phyloP scores from a whole-genome alignment of 495 filamentous ascomycete species.

The Astrocystis sublimbata region DNA sequence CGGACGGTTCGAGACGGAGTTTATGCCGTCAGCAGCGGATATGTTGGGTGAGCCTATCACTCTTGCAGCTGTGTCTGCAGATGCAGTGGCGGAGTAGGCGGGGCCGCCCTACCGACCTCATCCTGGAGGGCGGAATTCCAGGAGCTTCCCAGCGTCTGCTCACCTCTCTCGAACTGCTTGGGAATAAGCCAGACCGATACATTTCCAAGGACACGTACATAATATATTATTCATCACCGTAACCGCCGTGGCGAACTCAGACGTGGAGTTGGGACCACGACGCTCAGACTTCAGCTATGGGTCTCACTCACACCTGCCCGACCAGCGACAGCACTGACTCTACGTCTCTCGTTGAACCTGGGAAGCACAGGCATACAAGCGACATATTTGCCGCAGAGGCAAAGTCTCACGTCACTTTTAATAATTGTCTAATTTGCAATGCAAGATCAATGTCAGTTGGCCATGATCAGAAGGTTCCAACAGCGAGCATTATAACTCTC shows the following conservation, averaged over 20 bases:
- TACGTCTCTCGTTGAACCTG: neutral
- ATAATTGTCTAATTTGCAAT: neutral
- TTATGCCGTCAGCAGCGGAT: neutral
- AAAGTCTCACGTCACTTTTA: conserved; percentile 6
- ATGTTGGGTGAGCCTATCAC: conserved; percentile 15
- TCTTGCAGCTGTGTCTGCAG: conserved; percentile 21
- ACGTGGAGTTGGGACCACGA: neutral
- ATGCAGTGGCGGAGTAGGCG: conserved; percentile 19
- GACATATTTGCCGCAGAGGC: neutral
- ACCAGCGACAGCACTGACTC: neutral
- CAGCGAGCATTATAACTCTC: neutral
- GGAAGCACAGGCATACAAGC: neutral
- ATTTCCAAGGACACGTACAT: neutral
- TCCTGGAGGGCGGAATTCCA: neutral
- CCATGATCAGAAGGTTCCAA: neutral
- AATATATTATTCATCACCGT: neutral
- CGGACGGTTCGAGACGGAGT: conserved; percentile 2
- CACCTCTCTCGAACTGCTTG: neutral
- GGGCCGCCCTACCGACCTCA: neutral
- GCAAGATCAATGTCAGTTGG: neutral
- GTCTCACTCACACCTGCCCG: neutral
- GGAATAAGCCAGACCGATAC: neutral
- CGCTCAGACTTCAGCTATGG: neutral
- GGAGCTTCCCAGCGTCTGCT: neutral
- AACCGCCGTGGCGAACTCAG: neutral